phyloP scores from a whole-genome alignment of 2,329 filamentous ascomycete genomes.

The Colletotrichum sublineola region DNA sequence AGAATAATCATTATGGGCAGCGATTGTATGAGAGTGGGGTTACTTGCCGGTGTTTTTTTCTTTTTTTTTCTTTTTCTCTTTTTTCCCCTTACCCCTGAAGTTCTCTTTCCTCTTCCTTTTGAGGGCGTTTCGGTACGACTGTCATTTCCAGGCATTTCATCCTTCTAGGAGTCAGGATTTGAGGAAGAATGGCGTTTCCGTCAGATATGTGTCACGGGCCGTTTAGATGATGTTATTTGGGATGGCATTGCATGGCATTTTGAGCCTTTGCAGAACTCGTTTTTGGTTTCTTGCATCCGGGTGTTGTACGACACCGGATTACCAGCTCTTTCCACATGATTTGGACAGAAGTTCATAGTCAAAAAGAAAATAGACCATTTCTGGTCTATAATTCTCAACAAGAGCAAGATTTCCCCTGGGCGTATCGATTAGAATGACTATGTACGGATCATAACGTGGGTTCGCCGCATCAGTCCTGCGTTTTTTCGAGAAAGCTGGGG shows the following conservation, averaged over 20 bases:
- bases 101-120: not conserved
- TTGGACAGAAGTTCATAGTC: not conserved
- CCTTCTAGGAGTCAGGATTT: slow-evolving; percentile 23
- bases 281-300: not conserved
- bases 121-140: slow-evolving; percentile 15
- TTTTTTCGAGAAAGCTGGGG: slow-evolving; percentile 87
- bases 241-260: slow-evolving; percentile 26
- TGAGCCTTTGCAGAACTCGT: slow-evolving; percentile 18
- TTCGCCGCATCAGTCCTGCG: slow-evolving; percentile 45
- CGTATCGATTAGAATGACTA: slow-evolving; percentile 23
- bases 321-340: not conserved
- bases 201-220: slow-evolving; percentile 8
- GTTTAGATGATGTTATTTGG: slow-evolving; percentile 18
- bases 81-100: not conserved
- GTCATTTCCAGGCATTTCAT: slow-evolving; percentile 2
- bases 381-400: not conserved
- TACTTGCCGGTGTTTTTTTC: not conserved
- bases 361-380: not conserved
- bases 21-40: not conserved
- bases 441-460: too few relatives aligned
- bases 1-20: slow-evolving; percentile 18
- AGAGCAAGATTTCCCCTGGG: not conserved
- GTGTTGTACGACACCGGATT: not conserved
- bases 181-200: slow-evolving; percentile 23
- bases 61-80: not conserved